Percentiles rank a stretch among this genome's conserved stretches.
Evolutionary conservation across 108 stramenopile species (phyloP).

Genomic region (Skeletonema grethae): DNA sequence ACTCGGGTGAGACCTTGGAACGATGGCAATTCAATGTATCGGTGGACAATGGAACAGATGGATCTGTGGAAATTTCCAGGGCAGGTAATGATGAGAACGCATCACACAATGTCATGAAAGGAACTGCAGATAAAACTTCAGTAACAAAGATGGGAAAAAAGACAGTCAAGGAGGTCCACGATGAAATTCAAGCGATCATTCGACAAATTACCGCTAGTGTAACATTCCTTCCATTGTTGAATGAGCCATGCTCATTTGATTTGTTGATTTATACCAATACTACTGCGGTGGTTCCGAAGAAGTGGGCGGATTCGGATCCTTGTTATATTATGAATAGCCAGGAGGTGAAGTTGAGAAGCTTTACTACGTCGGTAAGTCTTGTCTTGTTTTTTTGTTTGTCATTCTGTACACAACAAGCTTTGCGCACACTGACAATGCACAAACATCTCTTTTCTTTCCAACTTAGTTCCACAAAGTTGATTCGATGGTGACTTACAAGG

Average conservation of each 20-base stretch:
- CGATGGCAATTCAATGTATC: constrained; percentile 98
- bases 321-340: constrained; percentile 93
- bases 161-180: constrained; percentile 91
- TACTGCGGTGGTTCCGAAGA: constrained; percentile 82
- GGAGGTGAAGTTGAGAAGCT: constrained; percentile 93
- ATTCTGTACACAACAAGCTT: neutral
- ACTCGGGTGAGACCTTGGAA: constrained; percentile 94
- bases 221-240: constrained; percentile 95
- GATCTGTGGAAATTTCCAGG: constrained; percentile 46
- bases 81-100: constrained; percentile 11
- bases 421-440: neutral
- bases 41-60: constrained; percentile 33
- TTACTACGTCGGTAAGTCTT: constrained; percentile 86
- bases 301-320: constrained; percentile 98
- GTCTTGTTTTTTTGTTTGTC: neutral
- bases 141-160: constrained; percentile 53
- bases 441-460: neutral
- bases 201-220: constrained; percentile 97
- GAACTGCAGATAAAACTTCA: neutral
- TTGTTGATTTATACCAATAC: constrained; percentile 94
- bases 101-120: constrained; percentile 25
- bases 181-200: constrained; percentile 97
- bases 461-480: constrained; percentile 86
- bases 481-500: constrained; percentile 90
- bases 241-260: constrained; percentile 98